phyloP scores from a whole-genome alignment of 2,329 filamentous ascomycete genomes.

The Nannizzia gypsea region DNA sequence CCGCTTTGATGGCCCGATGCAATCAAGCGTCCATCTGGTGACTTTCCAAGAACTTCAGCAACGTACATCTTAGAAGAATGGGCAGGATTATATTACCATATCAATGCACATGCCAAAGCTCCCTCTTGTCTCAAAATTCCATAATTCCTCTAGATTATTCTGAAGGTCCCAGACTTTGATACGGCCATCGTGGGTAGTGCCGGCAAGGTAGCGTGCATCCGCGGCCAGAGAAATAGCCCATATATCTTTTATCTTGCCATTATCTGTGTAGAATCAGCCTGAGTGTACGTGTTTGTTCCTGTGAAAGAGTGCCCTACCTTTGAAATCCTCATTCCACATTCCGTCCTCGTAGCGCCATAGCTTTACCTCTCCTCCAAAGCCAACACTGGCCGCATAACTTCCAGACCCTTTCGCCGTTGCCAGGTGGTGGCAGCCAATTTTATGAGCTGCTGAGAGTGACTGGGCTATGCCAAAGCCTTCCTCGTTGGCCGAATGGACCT shows the following conservation, averaged over 20 bases:
- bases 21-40: slow-evolving; percentile 66
- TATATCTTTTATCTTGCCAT: slow-evolving; percentile 55
- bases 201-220: slow-evolving; percentile 74
- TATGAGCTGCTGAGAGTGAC: slow-evolving; percentile 67
- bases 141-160: slow-evolving; percentile 50
- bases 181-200: slow-evolving; percentile 74
- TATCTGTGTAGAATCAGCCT: slow-evolving; percentile 24
- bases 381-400: slow-evolving; percentile 63
- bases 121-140: slow-evolving; percentile 81
- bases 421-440: slow-evolving; percentile 83
- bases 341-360: slow-evolving; percentile 58
- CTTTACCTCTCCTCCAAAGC: slow-evolving; percentile 80
- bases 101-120: slow-evolving; percentile 86
- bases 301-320: slow-evolving; percentile 20
- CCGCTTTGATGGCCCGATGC: slow-evolving; percentile 91
- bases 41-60: slow-evolving; percentile 29
- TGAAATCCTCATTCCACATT: slow-evolving; percentile 42
- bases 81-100: slow-evolving; percentile 39
- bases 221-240: slow-evolving; percentile 83
- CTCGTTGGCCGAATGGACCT: slow-evolving; percentile 62
- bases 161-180: slow-evolving; percentile 77
- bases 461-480: slow-evolving; percentile 66
- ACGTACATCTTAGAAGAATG: neutral
- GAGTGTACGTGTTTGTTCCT: neutral
- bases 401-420: slow-evolving; percentile 54